Evolutionary conservation across 805 yeast genomes (phyloP), one percentile per base, ranked within the genome.

Genomic region (Metschnikowia lochheadii): DNA sequence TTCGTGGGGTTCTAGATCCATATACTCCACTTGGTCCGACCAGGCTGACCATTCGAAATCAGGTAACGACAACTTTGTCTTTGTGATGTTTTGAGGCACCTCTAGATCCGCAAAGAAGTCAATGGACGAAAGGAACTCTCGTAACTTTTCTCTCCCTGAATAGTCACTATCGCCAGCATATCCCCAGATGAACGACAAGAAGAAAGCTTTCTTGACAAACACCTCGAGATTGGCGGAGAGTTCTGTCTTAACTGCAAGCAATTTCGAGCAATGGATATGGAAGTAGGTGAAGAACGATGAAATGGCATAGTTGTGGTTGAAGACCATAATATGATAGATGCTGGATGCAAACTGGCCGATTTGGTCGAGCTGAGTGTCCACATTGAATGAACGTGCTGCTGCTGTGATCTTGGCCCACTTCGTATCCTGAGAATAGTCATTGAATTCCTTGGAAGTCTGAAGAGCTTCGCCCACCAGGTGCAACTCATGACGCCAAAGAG

Each of bases 111-210:
- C 23, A 48, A 66, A 66, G 8, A 42, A 64, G 0, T 53, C 49
- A 0, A 61, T 39, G 1, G 53, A 33, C 3, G 60, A 20, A 8
- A 80, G 39, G 17, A 56, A 56, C 2, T 51, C 42, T 5, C 75
- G 66, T 57, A 82, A 76, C 2, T 31, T 23, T 7, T 62, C 64
- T 40, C 83, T 70, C 1, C 74, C 79, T 0, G 54, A 57, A 1
- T 64, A 17, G 3, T 69, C 42, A 35, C 78, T 64, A 55, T 83
- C 88, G 0, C 92, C 92, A 0, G 81, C 72, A 58, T 82, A 79
- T 0, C 89, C 71, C 94, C 94, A 87, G 0, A 77, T 62, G 14
- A 81, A 38, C 0, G 83, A 58, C 15, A 75, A 55, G 10, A 75
- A 46, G 1, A 70, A 50, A 0, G 72, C 59, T 51, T 73, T 76